phyloP scores from a whole-genome alignment of 768 basidiomycete genomes.

The Crassisporium funariophilum region DNA sequence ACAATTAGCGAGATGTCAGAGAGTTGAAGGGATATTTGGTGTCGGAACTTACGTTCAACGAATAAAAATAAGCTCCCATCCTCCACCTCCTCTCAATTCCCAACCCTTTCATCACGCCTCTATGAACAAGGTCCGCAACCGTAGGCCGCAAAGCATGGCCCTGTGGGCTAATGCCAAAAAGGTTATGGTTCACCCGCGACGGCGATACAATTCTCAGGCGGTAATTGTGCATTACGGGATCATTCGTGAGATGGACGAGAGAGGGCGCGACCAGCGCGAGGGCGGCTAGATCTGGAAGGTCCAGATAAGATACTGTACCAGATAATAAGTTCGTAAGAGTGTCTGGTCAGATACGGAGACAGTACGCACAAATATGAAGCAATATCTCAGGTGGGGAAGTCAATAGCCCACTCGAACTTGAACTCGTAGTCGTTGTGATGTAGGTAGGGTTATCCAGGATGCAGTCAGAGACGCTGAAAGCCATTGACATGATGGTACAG shows the following conservation, averaged over 20 bases:
- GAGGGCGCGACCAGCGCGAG: conserved; percentile 49
- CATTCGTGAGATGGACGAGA: conserved; percentile 53
- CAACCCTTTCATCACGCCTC: conserved; percentile 70
- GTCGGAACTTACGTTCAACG: conserved; percentile 49
- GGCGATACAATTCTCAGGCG: conserved; percentile 65
- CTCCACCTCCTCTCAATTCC: conserved; percentile 69
- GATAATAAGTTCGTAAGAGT: not conserved
- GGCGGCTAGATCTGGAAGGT: conserved; percentile 67
- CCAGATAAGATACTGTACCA: conserved; percentile 64
- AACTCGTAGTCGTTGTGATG: not conserved
- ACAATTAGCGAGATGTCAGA: conserved; percentile 8
- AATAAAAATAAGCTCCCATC: conserved; percentile 65
- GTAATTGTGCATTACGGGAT: conserved; percentile 64
- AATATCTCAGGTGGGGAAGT: conserved; percentile 57
- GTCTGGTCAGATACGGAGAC: not conserved
- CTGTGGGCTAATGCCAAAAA: conserved; percentile 59
- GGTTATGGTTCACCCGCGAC: conserved; percentile 64
- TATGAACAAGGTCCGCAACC: conserved; percentile 64
- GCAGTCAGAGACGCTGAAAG: too few relatives aligned
- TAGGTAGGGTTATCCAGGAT: not conserved
- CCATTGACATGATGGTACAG: conserved; percentile 2
- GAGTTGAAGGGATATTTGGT: not conserved
- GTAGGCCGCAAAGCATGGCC: conserved; percentile 66
- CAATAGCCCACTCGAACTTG: conserved; percentile 24
- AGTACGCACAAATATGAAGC: conserved; percentile 57